phyloP scores from a whole-genome alignment of 2,329 filamentous ascomycete species.

The Alternaria alternata region DNA sequence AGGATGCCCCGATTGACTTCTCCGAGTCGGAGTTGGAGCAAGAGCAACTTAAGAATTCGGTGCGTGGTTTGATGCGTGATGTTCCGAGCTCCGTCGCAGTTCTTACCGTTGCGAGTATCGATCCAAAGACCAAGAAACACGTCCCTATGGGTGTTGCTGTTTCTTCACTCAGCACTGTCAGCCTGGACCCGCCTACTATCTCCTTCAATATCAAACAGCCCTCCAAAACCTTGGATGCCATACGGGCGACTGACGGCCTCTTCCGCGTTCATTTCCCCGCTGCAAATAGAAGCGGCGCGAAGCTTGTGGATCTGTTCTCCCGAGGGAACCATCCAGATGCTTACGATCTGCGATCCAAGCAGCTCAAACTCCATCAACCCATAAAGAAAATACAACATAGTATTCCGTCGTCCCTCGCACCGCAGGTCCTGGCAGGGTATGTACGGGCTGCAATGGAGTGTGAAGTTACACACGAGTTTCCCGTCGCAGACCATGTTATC shows the following conservation, averaged over 20 bases:
- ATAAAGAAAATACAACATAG: neutral
- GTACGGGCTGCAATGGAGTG: conserved; percentile 47
- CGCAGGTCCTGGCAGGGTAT: conserved; percentile 21
- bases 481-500: conserved; percentile 58
- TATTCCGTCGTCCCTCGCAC: conserved; percentile 20
- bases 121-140: conserved; percentile 19
- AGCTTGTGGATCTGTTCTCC: conserved; percentile 41
- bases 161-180: conserved; percentile 68
- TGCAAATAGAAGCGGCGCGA: conserved; percentile 37
- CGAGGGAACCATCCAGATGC: conserved; percentile 36
- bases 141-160: conserved; percentile 60
- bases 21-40: conserved; percentile 10
- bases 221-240: conserved; percentile 64
- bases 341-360: conserved; percentile 26
- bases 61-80: conserved; percentile 59
- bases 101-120: conserved; percentile 53
- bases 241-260: conserved; percentile 51
- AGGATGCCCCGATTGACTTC: neutral
- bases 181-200: conserved; percentile 65
- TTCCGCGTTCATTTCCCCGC: conserved; percentile 63
- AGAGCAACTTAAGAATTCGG: conserved; percentile 17
- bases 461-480: conserved; percentile 46
- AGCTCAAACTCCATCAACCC: conserved; percentile 18
- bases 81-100: conserved; percentile 66
- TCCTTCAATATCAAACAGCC: conserved; percentile 68